Evolutionary conservation across 2,329 filamentous ascomycete genomes (phyloP), one percentile per base, ranked within the genome.

Genomic region (Penicillium rolfsii): DNA sequence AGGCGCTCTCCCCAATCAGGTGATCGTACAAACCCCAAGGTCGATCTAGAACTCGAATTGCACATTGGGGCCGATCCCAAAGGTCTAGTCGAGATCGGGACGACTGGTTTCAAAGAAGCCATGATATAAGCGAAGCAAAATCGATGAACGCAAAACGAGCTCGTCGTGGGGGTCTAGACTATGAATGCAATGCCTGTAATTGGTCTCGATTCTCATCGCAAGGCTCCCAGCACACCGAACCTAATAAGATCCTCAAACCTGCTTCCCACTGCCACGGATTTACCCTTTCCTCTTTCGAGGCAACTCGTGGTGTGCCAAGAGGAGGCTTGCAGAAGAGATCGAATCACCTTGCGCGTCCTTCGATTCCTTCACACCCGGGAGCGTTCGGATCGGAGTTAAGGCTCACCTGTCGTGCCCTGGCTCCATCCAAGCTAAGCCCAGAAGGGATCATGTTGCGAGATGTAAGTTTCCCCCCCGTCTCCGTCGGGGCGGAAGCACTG

Each of bases 371-470:
- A 11, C 3, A 38, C 22, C 24, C 24, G 33, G 55, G 16, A 43
- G 33, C n/a, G 11, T 52, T 52, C 55, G 55, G 55, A 41, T 49
- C 54, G 54, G 49, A 57, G 19, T 38, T 52, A 36, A 22, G 46
- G 49, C 24, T 22, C 19, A 22, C 19, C 19, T 22, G 19, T 22
- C 19, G 19, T 22, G 19, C 19, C 50, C 30, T 35, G 22, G 24
- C 24, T 38, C 63, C 54, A 48, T 53, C 46, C 14, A 26, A 59
- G 53, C 71, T 73, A 73, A 72, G 68, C 70, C 70, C n/a, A 41
- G 63, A 63, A 26, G 22, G 62, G 71, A 61, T 62, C 52, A 54
- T 36, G 65, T 73, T 73, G 71, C 71, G 71, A 73, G 67, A 33
- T 11, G 30, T 46, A 57, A 30, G 52, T 43, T 38, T 30, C 28